Evolutionary conservation across 208 protist genomes (phyloP), one percentile per base, ranked within the genome.

Genomic region (Acanthamoeba royreba): DNA sequence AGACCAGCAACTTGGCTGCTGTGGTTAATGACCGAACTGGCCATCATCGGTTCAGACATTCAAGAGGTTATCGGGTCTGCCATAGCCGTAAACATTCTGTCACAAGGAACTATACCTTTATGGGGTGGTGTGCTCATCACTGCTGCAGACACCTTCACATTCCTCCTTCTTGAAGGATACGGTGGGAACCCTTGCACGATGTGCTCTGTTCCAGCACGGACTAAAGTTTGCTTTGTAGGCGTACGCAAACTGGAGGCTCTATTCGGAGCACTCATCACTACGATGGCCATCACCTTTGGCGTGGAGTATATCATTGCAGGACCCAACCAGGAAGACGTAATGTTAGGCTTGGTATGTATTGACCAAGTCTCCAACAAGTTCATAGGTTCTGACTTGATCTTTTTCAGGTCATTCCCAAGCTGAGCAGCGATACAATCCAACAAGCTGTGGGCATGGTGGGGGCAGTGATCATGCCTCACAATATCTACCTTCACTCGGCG

Each of bases 391-490:
- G 9, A 28, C 25, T 38, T 31, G 3, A 28, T 15, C 63, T 28
- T 38, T 8, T 0, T 15, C 66, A 79, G 66, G n/a, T 35, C 22
- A 46, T 87, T 22, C 79, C 79, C 0, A 52, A n/a, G 42, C 79
- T 87, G 22, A 87, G 79, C 45, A 52, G 47, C 45, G 43, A n/a
- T 38, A 87, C 47, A 1, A 61, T 61, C 33, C 46, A 61, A 17
- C 79, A 87, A 13, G 96, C 96, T 15, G 96, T 98, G 4, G 95
- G 89, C 53, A 93, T 97, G 25, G 33, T 98, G 5, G 97, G 97
- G n/a, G 97, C 97, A 33, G 96, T 98, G 13, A 95, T 98, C 43
- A 98, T 98, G 97, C 97, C 97, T 15, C 97, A 98, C 93, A 98
- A 98, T 66, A 87, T 98, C 15, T 98, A 96, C 81, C 86, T 98